Evolutionary conservation across 106 monocot species (phyloP).

Genomic region (Allium cepa): DNA sequence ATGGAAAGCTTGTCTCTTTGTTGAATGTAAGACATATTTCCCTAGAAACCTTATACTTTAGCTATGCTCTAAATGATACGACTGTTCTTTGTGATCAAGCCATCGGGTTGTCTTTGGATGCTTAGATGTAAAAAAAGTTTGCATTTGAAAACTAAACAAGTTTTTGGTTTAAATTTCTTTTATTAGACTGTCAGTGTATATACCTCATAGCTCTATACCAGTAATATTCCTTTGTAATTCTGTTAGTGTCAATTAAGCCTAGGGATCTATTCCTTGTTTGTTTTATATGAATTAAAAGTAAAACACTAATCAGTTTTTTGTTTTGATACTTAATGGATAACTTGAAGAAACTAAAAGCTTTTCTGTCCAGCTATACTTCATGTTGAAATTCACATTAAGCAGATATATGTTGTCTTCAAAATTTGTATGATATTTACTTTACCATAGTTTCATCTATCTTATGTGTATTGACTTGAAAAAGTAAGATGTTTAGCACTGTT

Average conservation of each 20-base stretch:
- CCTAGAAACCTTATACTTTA: background rate
- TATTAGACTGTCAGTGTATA: no score
- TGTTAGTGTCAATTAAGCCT: background rate
- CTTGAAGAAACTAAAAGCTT: background rate
- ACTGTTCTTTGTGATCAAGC: no score
- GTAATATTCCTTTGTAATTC: background rate
- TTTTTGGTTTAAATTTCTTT: background rate
- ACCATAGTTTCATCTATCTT: no score
- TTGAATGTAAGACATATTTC: conserved; percentile 63
- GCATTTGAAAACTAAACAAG: no score
- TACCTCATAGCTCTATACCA: no score
- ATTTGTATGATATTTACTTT: background rate
- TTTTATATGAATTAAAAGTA: background rate
- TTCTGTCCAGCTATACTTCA: background rate
- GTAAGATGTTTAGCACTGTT: background rate
- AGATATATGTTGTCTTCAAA: background rate
- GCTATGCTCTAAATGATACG: no score
- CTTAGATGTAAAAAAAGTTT: no score
- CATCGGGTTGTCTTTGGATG: no score
- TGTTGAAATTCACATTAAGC: background rate
- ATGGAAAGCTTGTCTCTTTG: conserved; percentile 84
- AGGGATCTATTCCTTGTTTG: background rate
- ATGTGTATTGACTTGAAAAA: no score
- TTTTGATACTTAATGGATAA: no score
- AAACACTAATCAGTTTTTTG: no score